Evolutionary conservation across 163 green algal genomes (phyloP).

Genomic region (Chloroidium sp.): DNA sequence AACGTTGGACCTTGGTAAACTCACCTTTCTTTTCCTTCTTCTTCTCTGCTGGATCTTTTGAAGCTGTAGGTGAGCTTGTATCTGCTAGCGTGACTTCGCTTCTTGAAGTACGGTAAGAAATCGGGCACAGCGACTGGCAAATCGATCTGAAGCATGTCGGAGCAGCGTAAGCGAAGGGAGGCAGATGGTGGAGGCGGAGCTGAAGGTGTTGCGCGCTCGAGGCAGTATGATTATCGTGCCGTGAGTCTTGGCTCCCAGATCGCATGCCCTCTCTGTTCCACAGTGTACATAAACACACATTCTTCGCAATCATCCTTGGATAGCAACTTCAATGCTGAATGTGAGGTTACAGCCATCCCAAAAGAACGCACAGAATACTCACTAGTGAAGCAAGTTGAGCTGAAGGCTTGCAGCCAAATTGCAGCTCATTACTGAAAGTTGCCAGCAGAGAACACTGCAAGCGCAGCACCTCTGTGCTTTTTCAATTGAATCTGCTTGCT

Average conservation of each 20-base stretch:
- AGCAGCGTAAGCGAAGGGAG: too few species aligned
- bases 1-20: too few species aligned
- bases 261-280: not conserved
- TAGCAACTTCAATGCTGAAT: not conserved
- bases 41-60: too few species aligned
- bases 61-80: too few species aligned
- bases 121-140: too few species aligned
- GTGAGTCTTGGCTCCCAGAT: constrained; percentile 31
- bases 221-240: constrained; percentile 87
- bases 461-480: not conserved
- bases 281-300: not conserved
- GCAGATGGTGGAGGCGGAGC: constrained; percentile 3
- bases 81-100: too few species aligned
- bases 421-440: not conserved
- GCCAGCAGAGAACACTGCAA: not conserved
- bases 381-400: not conserved
- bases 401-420: not conserved
- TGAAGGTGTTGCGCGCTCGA: constrained; percentile 37
- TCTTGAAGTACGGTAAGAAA: too few species aligned
- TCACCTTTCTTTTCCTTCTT: too few species aligned
- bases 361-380: not conserved
- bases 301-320: not conserved
- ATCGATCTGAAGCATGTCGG: too few species aligned
- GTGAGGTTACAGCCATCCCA: not conserved
- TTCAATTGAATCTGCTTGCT: not conserved